Evolutionary conservation across 2,329 filamentous ascomycete species (phyloP), one percentile per base, ranked within the genome.

Genomic region (Plectosphaerella sp.): DNA sequence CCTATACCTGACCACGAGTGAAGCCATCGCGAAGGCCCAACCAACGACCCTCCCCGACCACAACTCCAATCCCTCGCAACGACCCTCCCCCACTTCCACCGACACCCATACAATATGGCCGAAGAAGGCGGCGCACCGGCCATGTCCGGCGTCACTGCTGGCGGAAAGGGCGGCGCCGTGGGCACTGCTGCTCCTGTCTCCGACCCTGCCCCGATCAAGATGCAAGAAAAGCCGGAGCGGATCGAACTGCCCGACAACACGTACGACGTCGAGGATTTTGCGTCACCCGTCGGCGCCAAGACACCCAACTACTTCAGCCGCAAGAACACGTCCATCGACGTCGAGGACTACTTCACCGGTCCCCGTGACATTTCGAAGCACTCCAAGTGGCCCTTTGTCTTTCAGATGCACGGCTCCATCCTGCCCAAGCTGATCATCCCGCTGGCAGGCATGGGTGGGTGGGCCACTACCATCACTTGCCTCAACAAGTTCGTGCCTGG

Each of bases 351-450:
- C 65, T 86, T 86, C 62, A 79, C 65, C 47, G 83, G 82, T 12
- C 88, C 88, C 48, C 80, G 86, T 55, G 83, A 91, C 64, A 80
- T 89, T 57, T 76, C 83, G 53, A 82, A 82, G 61, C 87, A 91
- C 67, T 90, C 87, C 18, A 91, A 89, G 75, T 86, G 87, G 78
- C 88, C 88, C 16, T 79, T 84, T 57, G 87, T 91, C 64, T 70
- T 92, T 65, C 86, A 87, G 53, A 77, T 92, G 71, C 87, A 90
- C 65, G 88, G 88, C 60, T 88, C 84, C 56, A 84, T 92, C 55
- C 66, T 87, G 52, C 88, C 88, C 12, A 85, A 88, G 63, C 82
- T 92, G 79, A 81, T 91, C 39, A 64, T 91, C 7, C 88, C 88
- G 0, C 66, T 92, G 18, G 9, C 78, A 11, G 76, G 86, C 53